A percentile compares a stretch with the other conserved stretches of the same genome.
Evolutionary conservation across 495 filamentous ascomycete species (phyloP).

Genomic region (Viridothelium virens): DNA sequence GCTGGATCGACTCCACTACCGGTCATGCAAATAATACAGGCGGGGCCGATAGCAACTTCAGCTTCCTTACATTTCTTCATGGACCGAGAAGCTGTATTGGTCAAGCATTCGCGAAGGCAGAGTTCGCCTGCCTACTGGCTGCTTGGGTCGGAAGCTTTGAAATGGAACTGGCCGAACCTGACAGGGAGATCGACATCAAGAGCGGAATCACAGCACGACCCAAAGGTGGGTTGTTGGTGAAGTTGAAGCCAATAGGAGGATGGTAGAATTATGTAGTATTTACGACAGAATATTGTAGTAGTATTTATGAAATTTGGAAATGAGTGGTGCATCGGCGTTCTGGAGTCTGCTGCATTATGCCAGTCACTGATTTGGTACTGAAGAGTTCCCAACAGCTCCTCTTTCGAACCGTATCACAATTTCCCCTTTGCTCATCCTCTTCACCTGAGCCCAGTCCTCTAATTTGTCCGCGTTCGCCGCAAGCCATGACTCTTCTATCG

Average conservation of each 20-base stretch:
- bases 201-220: constrained; percentile 36
- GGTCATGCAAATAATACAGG: constrained; percentile 34
- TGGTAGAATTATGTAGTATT: constrained; percentile 17
- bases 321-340: background rate
- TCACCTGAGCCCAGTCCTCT: constrained; percentile 5
- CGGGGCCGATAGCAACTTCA: constrained; percentile 35
- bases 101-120: constrained; percentile 68
- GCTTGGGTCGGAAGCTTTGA: constrained; percentile 64
- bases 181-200: constrained; percentile 31
- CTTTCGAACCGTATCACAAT: background rate
- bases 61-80: constrained; percentile 39
- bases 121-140: constrained; percentile 77
- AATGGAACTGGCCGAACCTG: constrained; percentile 43
- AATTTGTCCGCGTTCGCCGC: background rate
- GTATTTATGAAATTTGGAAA: background rate
- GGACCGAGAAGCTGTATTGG: constrained; percentile 44
- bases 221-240: constrained; percentile 31
- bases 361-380: background rate
- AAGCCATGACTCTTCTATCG: background rate
- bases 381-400: background rate
- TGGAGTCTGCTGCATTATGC: background rate
- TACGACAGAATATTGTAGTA: background rate
- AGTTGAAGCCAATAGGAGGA: constrained; percentile 23
- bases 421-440: background rate
- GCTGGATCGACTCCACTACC: constrained; percentile 28